phyloP scores from a whole-genome alignment of 1,284 basidiomycete species.

The Boletus smithii region DNA sequence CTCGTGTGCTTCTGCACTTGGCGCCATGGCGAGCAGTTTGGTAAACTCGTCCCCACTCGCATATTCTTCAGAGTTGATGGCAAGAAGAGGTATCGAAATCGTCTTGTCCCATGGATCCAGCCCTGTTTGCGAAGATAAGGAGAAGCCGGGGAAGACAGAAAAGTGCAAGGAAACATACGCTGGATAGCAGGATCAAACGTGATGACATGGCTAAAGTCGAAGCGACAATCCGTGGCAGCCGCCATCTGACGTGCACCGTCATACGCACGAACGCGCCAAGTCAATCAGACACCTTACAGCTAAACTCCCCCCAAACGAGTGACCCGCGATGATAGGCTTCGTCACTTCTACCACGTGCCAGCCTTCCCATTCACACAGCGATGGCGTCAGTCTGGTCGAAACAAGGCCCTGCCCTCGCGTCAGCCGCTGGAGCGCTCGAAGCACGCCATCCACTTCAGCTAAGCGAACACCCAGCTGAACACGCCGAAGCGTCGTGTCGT shows the following conservation, averaged over 20 bases:
- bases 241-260: constrained; percentile 19
- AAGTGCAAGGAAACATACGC: constrained; percentile 8
- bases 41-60: constrained; percentile 31
- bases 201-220: constrained; percentile 27
- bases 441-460: constrained; percentile 39
- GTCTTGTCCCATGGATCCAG: constrained; percentile 33
- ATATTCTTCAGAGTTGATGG: constrained; percentile 41
- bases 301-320: constrained; percentile 36
- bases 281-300: constrained; percentile 25
- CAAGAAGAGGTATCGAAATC: constrained; percentile 37
- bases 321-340: constrained; percentile 33
- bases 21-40: constrained; percentile 23
- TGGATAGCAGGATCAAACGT: constrained; percentile 31
- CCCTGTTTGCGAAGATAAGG: constrained; percentile 16
- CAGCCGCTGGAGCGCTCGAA: constrained; percentile 31
- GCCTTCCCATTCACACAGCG: constrained; percentile 18
- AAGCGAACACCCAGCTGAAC: constrained; percentile 44
- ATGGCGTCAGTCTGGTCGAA: neutral
- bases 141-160: neutral
- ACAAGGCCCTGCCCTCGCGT: constrained; percentile 3
- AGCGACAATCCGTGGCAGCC: constrained; percentile 22
- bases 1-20: constrained; percentile 13
- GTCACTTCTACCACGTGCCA: constrained; percentile 23
- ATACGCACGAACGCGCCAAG: neutral
- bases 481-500: constrained; percentile 39